Evolutionary conservation across 2,329 filamentous ascomycete species (phyloP).

Genomic region (Verticillium isaacii): DNA sequence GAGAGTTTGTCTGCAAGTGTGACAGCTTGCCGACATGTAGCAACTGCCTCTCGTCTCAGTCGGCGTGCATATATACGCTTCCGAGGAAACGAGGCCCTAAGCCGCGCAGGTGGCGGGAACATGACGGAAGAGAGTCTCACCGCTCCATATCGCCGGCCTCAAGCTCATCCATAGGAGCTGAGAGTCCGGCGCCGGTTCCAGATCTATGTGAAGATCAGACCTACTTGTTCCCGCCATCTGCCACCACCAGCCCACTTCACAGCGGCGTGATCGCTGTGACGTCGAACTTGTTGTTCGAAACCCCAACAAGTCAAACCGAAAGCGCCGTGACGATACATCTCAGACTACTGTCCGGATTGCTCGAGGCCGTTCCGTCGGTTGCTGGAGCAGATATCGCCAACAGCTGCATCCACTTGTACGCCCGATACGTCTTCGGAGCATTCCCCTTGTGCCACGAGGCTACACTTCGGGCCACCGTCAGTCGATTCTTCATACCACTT

Average conservation of each 20-base stretch:
- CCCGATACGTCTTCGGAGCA: background rate
- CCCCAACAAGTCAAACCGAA: background rate
- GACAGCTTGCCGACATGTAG: constrained; percentile 2
- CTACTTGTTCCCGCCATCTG: background rate
- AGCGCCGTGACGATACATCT: background rate
- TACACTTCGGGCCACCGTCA: background rate
- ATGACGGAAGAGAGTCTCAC: background rate
- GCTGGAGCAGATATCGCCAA: background rate
- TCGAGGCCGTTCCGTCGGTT: background rate
- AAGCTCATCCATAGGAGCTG: background rate
- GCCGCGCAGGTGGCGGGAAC: background rate
- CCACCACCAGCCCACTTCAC: background rate
- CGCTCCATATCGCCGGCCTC: background rate
- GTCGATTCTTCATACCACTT: background rate
- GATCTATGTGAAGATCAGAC: background rate
- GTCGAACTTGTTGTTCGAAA: background rate
- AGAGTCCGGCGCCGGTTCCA: background rate
- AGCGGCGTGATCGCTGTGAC: background rate
- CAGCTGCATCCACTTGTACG: background rate
- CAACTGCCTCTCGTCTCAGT: background rate
- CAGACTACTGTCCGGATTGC: background rate
- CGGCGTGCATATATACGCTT: background rate
- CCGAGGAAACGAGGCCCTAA: background rate
- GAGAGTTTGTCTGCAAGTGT: background rate
- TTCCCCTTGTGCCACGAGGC: background rate